phyloP scores from a whole-genome alignment of 2,329 filamentous ascomycete species.

The Diaporthe eres region DNA sequence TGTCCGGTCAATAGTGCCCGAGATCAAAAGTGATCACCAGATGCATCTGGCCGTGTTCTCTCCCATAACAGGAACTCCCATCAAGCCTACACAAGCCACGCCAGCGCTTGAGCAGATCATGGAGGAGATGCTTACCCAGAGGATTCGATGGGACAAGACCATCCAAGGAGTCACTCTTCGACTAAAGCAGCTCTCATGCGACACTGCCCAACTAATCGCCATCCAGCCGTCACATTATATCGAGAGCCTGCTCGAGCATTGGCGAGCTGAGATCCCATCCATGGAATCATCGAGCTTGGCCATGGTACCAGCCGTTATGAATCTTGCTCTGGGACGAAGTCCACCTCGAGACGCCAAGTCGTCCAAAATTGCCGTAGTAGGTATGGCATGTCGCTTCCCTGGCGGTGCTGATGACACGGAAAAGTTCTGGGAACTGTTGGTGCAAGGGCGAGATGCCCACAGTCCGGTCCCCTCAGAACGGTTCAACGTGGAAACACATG shows the following conservation, averaged over 20 bases:
- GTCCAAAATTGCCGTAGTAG: slow-evolving; percentile 45
- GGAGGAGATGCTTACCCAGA: slow-evolving; percentile 21
- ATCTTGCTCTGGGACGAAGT: not conserved
- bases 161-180: not conserved
- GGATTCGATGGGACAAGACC: not conserved
- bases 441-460: slow-evolving; percentile 81
- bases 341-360: not conserved
- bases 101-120: not conserved
- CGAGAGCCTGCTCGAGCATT: not conserved
- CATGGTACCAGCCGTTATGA: not conserved
- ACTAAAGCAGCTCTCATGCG: not conserved
- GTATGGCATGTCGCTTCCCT: slow-evolving; percentile 51
- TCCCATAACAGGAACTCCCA: not conserved
- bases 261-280: not conserved
- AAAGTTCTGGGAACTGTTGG: slow-evolving; percentile 64
- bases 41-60: slow-evolving; percentile 1
- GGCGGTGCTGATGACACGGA: slow-evolving; percentile 46
- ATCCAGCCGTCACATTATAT: slow-evolving; percentile 6
- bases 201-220: not conserved
- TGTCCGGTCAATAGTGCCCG: not conserved
- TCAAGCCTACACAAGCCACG: not conserved
- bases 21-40: not conserved
- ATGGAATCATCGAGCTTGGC: not conserved
- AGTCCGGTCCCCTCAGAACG: slow-evolving; percentile 76
- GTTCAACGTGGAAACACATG: slow-evolving; percentile 79